Conservation (phyloP, 805 yeast genomes). For the Candida hispaniensis region DNA sequence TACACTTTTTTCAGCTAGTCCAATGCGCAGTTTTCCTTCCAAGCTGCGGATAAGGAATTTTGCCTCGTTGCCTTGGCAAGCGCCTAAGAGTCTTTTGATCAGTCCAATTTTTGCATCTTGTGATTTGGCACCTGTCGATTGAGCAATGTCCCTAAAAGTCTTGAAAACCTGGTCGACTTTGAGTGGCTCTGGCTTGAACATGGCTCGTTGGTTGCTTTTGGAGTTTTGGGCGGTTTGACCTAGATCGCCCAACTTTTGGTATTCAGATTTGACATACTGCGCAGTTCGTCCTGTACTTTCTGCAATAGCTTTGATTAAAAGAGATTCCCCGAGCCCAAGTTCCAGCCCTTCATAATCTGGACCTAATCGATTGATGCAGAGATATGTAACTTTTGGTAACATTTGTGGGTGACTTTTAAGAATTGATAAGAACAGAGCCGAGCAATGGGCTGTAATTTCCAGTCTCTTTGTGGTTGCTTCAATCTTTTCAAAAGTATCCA, state of each 20-base stretch:
- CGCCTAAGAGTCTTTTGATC: conserved; percentile 74
- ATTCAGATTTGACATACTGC: conserved; percentile 60
- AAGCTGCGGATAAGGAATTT: conserved; percentile 80
- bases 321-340: conserved; percentile 84
- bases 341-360: conserved; percentile 96
- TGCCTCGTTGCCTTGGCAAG: conserved; percentile 79
- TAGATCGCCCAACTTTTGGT: conserved; percentile 74
- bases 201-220: conserved; percentile 74
- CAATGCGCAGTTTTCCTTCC: conserved; percentile 88
- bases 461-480: conserved; percentile 76
- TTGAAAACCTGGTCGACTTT: conserved; percentile 64
- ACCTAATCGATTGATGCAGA: conserved; percentile 79
- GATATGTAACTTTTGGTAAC: conserved; percentile 62
- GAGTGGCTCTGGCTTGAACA: conserved; percentile 84
- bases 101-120: conserved; percentile 67
- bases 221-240: conserved; percentile 83
- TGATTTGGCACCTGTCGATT: conserved; percentile 65
- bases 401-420: conserved; percentile 43
- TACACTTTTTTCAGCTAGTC: conserved; percentile 89
- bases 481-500: conserved; percentile 61
- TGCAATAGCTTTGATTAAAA: conserved; percentile 76
- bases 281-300: conserved; percentile 80
- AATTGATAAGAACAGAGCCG: conserved; percentile 60
- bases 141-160: conserved; percentile 66
- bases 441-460: conserved; percentile 64